Evolutionary conservation across 2,329 filamentous ascomycete genomes (phyloP), one percentile per base, ranked within the genome.

Genomic region (Penicillium sp.): DNA sequence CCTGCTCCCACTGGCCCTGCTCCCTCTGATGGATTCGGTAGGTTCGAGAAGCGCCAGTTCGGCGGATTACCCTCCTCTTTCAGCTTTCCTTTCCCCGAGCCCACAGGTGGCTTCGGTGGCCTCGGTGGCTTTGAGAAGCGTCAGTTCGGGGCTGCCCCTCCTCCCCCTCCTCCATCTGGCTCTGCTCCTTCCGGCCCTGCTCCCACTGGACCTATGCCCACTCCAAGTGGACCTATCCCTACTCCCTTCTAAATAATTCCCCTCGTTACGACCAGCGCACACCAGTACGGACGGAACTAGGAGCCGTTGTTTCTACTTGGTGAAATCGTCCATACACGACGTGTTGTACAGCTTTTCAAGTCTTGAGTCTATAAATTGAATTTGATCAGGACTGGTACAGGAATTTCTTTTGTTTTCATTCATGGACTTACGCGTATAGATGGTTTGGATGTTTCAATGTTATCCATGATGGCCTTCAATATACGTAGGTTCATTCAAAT

Each of bases 101-200:
- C 44, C 33, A 47, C 29, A 16, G 48, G 43, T 6, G 23, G 44
- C 25, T 19, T 51, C 35, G 50, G 55, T n/a, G 23, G 44, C 31
- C 29, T 51, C 35, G 46, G 55, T 14, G 26, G 50, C 29, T 58
- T 58, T 26, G 44, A 54, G 39, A 58, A 58, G 52, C 55, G 55
- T 29, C 48, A 58, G 44, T 53, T 53, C 49, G 42, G 31, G 14
- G 44, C 13, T 33, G 13, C 31, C 7, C 13, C 31, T 16, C 13
- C 31, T 19, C n/a, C n/a, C 9, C 25, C 43, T 57, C 35, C 49
- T 53, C 55, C 58, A 16, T 25, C 19, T 49, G 46, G 46, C 27
- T 23, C 35, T 52, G 50, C 52, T 29, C 44, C 52, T 31, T 29
- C 52, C 16, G 45, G 33, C 27, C 43, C 52, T 31, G 35, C 42